Base-by-base conservation (phyloP, 116 monocot genomes). In the Papilionanthe hybrid region DNA sequence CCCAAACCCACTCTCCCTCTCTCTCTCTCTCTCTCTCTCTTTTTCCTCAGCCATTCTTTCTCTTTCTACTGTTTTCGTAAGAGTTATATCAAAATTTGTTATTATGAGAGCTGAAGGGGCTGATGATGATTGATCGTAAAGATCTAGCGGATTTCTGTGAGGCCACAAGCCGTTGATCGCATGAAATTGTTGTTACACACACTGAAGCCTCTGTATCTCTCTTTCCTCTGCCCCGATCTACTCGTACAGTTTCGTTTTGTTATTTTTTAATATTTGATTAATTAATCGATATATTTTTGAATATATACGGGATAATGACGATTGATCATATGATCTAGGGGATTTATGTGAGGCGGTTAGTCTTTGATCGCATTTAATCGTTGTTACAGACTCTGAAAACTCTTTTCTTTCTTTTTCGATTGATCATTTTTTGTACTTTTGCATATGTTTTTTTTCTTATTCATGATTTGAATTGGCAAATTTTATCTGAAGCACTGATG, bases 131-230 rank as follows among this genome's bases (percentile, higher is more conserved):
- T 65, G 69, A 69, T 69, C 69, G 18, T 69, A 29, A 69, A 32
- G 69, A 69, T 69, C 69, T 69, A 69, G 69, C 69, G 30, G 69
- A 69, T 69, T 69, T 69, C 69, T 69, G 69, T 69, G 69, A 32
- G 69, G 32, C 32, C 13, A 23, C 63, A 9, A 32, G 69, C 32
- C 69, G 13, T n/a, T 29, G 69, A 69, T 69, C 69, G 30, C 9
- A 22, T 8, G 5, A 69, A 30, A 5, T 69, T 69, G 69, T 69
- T 69, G 69, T 69, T 69, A 69, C 30, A 29, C 30, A 32, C 69
- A 69, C 69, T 69, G 69, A 69, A 69, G 69, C 69, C 69, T 69
- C 32, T 32, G 19, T 32, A 60, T 60, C 23, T 60, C 60, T 60
- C 23, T 7, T 60, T 60, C 60, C 12, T 9, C 23, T 5, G 0